Base-by-base conservation (phyloP, 2,329 filamentous ascomycete genomes). In the Colletotrichum musae region DNA sequence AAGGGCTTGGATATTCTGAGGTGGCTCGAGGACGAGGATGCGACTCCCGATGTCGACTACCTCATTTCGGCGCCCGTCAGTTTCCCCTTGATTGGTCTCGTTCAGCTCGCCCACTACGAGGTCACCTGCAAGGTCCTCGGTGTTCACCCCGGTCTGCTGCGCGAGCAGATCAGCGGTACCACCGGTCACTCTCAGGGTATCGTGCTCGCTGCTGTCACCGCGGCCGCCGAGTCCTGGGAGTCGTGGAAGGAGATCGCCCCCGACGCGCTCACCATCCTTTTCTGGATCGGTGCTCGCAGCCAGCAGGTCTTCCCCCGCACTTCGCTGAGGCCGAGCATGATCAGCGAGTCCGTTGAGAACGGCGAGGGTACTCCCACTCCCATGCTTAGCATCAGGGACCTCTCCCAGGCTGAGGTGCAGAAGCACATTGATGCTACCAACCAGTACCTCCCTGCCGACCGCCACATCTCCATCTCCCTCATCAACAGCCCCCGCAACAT, bases 111-210 rank as follows among this genome's bases (percentile, higher is more conserved):
- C 50, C 96, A 99, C 83, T 99, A 97, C 79, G 92, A 93, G 74
- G 94, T 99, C 50, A 95, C 95, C 62, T 98, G 95, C 85, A 94
- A 95, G 83, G 92, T 94, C 6, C 87, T 98, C 52, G 96, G 96
- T 65, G 91, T 94, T 67, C 92, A 97, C 76, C 96, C 96, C 1
- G 95, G 96, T 53, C 91, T 96, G 74, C 88, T 99, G 71, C 89
- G 95, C 66, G 93, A 96, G 73, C 89, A 93, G 71, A 89, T 98
- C 75, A 90, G 90, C 64, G 97, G 97, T 77, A 92, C 94, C 6
- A 98, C 96, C 48, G 96, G 96, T 77, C 96, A 99, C 82, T 99
- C 96, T 0, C 96, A 99, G 80, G 96, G 96, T 79, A 91, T 99
- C 18, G 93, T 99, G 70, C 94, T 97, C 71, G 96, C 96, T 26